These are phyloP conservation scores for Noccaea bulbosa DNA, from an alignment of 345 rosid genomes.

Conservation along the genomic window DNA sequence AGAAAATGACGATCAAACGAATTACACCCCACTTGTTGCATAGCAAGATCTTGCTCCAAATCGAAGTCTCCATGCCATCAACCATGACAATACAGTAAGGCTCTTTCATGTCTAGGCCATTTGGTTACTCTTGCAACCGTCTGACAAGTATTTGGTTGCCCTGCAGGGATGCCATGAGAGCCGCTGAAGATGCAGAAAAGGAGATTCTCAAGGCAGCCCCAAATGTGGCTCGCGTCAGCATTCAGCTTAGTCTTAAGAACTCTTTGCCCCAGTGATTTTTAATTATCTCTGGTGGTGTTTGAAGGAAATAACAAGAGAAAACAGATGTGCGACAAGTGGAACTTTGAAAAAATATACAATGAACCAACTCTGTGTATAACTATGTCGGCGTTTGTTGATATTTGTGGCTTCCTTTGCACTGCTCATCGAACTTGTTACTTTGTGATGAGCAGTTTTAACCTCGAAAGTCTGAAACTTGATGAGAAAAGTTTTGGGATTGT, in stretches of 20 bases:
- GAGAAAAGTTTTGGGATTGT: slow-evolving; percentile 31
- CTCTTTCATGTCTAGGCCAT: background rate
- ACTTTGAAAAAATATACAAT: slow-evolving; percentile 3
- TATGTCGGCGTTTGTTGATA: slow-evolving; percentile 19
- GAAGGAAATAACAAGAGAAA: slow-evolving; percentile 12
- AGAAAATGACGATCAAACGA: slow-evolving; percentile 71
- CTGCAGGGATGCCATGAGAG: slow-evolving; percentile 64
- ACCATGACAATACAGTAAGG: slow-evolving; percentile 47
- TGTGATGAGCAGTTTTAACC: slow-evolving; percentile 9
- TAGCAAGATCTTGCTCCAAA: slow-evolving; percentile 60
- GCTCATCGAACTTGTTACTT: slow-evolving; percentile 18
- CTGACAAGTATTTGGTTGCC: slow-evolving; percentile 11
- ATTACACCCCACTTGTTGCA: slow-evolving; percentile 68
- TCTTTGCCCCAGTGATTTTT: slow-evolving; percentile 43
- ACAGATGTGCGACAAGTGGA: background rate
- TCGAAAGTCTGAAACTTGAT: slow-evolving; percentile 17
- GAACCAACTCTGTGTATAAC: slow-evolving; percentile 31
- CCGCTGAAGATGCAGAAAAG: slow-evolving; percentile 60
- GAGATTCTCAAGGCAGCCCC: slow-evolving; percentile 55
- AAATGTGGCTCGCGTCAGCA: slow-evolving; percentile 53
- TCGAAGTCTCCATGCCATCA: slow-evolving; percentile 48
- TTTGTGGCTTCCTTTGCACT: slow-evolving; percentile 22
- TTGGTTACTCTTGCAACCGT: slow-evolving; percentile 16
- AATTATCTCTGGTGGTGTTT: slow-evolving; percentile 22
- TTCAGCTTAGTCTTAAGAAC: slow-evolving; percentile 61